Conservation (phyloP, 345 rosid species). For the Gossypium longicalyx region DNA sequence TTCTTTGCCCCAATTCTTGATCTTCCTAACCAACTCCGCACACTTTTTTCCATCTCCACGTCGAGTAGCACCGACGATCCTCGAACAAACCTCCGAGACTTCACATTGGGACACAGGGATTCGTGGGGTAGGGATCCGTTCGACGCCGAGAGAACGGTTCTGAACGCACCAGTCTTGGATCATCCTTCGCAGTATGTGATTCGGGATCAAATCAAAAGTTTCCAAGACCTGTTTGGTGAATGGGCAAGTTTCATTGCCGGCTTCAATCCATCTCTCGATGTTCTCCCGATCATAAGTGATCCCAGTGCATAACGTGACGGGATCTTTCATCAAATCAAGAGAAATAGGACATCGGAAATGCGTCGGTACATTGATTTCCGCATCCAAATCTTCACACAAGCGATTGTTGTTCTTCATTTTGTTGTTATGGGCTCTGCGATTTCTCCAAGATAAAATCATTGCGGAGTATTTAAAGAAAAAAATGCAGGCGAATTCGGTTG, state of each 20-base stretch:
- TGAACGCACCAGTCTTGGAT: conserved; percentile 82
- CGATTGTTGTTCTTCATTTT: not conserved
- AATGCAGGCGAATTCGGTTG: not conserved
- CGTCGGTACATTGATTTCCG: conserved; percentile 42
- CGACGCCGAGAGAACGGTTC: conserved; percentile 44
- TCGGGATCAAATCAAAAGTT: conserved; percentile 62
- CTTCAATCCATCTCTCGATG: conserved; percentile 76
- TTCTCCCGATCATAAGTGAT: conserved; percentile 72
- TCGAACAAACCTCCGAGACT: conserved; percentile 25
- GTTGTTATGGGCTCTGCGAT: conserved; percentile 8
- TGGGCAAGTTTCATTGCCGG: conserved; percentile 65
- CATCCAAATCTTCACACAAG: conserved; percentile 10
- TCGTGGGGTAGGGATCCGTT: conserved; percentile 81
- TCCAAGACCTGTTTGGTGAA: conserved; percentile 45
- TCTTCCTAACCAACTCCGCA: conserved; percentile 36
- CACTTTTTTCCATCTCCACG: conserved; percentile 27
- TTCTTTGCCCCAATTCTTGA: conserved; percentile 48
- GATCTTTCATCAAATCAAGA: conserved; percentile 80
- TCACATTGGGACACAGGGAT: conserved; percentile 50
- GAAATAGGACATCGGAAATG: conserved; percentile 82
- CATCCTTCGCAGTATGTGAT: conserved; percentile 62
- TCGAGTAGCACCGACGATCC: conserved; percentile 12
- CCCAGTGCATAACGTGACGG: conserved; percentile 69
- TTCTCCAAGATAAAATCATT: conserved; percentile 46
- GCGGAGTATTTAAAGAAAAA: not conserved